Evolutionary conservation across 768 basidiomycete genomes (phyloP).

Genomic region (Termitomyces titanicus): DNA sequence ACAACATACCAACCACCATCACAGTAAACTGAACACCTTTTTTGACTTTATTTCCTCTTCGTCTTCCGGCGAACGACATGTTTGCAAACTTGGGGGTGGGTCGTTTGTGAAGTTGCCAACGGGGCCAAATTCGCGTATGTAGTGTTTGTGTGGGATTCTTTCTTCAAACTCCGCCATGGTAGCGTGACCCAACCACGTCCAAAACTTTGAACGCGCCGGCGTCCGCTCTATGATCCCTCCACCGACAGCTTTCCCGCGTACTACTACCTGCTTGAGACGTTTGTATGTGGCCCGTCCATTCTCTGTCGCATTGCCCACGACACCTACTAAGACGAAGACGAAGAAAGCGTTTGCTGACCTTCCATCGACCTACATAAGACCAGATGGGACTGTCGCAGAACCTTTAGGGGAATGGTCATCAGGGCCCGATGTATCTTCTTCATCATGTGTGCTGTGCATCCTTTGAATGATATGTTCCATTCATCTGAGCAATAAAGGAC

Average conservation of each 20-base stretch:
- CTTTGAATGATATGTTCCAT: neutral
- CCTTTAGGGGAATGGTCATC: constrained; percentile 42
- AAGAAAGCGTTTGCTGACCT: constrained; percentile 58
- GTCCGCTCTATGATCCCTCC: constrained; percentile 8
- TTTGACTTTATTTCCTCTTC: constrained; percentile 93
- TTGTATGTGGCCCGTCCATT: constrained; percentile 4
- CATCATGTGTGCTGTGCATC: constrained; percentile 4
- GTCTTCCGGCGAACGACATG: constrained; percentile 86
- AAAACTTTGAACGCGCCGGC: constrained; percentile 18
- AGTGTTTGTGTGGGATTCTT: constrained; percentile 25
- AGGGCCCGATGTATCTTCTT: constrained; percentile 16
- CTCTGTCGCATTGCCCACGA: neutral
- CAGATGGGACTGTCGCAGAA: constrained; percentile 39
- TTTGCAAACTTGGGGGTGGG: constrained; percentile 22
- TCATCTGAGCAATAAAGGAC: neutral
- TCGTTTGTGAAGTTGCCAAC: constrained; percentile 24
- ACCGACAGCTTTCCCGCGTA: neutral
- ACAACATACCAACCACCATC: constrained; percentile 94
- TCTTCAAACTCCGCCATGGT: constrained; percentile 39
- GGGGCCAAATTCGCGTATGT: constrained; percentile 25
- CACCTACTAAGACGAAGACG: constrained; percentile 22
- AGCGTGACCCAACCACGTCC: constrained; percentile 22
- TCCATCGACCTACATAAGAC: constrained; percentile 41
- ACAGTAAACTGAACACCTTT: constrained; percentile 98
- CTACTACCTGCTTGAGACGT: neutral